Evolutionary conservation across 2,329 filamentous ascomycete species (phyloP).

Genomic region (Periglandula ipomoeae): DNA sequence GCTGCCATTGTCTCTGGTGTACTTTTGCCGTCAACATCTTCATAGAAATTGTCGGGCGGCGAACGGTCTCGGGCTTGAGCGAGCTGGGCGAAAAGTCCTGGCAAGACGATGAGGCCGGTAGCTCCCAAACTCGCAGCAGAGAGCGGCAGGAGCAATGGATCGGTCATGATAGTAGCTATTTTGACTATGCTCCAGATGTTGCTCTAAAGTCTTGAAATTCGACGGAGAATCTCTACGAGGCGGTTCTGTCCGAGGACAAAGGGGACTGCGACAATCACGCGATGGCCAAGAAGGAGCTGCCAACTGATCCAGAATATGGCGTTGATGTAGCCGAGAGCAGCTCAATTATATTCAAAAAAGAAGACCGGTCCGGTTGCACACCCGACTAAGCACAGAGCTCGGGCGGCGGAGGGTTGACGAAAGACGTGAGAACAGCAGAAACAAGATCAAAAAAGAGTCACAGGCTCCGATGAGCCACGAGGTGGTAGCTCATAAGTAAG

Average conservation of each 20-base stretch:
- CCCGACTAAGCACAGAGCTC: neutral
- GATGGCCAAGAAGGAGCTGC: neutral
- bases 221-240: constrained; percentile 1
- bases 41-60: constrained; percentile 43
- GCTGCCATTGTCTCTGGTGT: constrained; percentile 51
- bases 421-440: neutral
- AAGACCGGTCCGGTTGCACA: neutral
- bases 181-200: neutral
- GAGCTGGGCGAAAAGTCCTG: constrained; percentile 25
- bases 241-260: neutral
- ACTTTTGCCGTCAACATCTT: constrained; percentile 61
- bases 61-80: constrained; percentile 25
- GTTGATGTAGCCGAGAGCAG: neutral
- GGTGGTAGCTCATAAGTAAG: neutral
- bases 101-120: constrained; percentile 26
- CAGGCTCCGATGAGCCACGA: neutral
- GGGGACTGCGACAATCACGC: neutral
- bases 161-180: constrained; percentile 4
- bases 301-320: neutral
- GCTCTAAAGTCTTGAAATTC: neutral
- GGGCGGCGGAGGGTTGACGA: neutral
- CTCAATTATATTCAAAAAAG: neutral
- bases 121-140: constrained; percentile 25
- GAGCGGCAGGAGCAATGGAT: constrained; percentile 15
- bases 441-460: neutral